Base-by-base conservation (phyloP, 495 filamentous ascomycete species). In the Lophium mytilinum region DNA sequence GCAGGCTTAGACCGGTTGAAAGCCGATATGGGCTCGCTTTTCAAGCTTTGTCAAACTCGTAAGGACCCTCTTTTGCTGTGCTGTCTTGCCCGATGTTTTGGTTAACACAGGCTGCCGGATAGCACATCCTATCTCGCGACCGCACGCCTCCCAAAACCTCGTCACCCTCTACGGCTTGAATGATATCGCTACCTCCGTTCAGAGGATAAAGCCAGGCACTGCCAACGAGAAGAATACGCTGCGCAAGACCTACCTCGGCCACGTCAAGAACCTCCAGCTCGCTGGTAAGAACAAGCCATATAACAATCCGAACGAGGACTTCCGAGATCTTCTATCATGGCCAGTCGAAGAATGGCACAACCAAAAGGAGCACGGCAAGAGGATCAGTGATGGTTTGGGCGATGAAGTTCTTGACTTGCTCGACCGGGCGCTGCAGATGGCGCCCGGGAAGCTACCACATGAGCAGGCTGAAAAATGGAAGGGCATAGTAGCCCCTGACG, bases 221-320 rank as follows among this genome's bases (percentile, higher is more conserved):
- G 84, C 83, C 40, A 82, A 83, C 60, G 89, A 88, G 70, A 85
- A 84, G 63, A 88, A 88, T 64, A 81, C 83, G 60, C 73, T 89
- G 35, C 73, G 86, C 53, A 88, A 88, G 66, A 86, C 84, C 14
- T 89, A 88, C 67, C 84, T 88, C 64, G 81, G 81, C 48, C 82
- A 87, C 62, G 72, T 87, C 62, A 84, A 84, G 63, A 72, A 72
- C 8, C 61, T 87, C 18, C 76, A 76, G 19, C 69, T 89, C 19
- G 75, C 84, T 21, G 86, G 86, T 19, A 79, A 79, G 51, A 83
- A 84, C 56, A 83, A 83, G 55, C 70, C 80, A 0, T 71, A 78
- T 36, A 80, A 81, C 53, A 63, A 66, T 56, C 17, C 57, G 52
- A 66, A 60, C 35, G 60, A 66, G 58, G 50, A 73, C 33, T 39